phyloP scores from a whole-genome alignment of 495 filamentous ascomycete species.

The Letharia lupina region DNA sequence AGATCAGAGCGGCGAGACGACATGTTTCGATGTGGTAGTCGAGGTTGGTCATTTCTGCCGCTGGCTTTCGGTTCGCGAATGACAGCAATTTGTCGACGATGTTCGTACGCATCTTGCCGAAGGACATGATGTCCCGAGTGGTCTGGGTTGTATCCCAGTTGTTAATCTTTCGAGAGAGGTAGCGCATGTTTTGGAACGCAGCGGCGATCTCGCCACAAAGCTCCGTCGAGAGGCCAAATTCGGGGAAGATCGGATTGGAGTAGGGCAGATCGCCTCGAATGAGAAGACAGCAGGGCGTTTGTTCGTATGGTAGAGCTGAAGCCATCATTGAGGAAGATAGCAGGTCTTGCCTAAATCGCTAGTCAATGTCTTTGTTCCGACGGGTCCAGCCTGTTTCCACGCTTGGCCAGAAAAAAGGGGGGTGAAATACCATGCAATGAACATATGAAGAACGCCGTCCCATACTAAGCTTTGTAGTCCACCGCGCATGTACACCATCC shows the following conservation, averaged over 20 bases:
- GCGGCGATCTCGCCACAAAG: constrained; percentile 1
- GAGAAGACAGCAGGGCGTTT: background rate
- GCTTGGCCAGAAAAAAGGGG: background rate
- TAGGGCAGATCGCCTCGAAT: background rate
- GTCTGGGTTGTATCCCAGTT: background rate
- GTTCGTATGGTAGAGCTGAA: background rate
- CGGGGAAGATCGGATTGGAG: background rate
- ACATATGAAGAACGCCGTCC: constrained; percentile 10
- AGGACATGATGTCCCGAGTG: background rate
- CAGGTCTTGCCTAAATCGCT: constrained; percentile 6
- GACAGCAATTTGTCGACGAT: background rate
- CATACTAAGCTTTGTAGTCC: constrained; percentile 8
- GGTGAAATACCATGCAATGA: constrained; percentile 13
- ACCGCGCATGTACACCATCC: constrained; percentile 5
- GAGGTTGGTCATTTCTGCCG: background rate
- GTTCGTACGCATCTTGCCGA: background rate
- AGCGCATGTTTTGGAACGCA: background rate
- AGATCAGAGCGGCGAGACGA: constrained; percentile 7
- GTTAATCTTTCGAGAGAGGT: background rate
- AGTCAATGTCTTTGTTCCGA: background rate
- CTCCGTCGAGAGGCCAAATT: background rate
- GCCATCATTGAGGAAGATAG: background rate
- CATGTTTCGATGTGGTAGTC: constrained; percentile 6
- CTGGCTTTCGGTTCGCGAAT: background rate
- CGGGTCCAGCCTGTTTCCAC: background rate